Base-by-base conservation (phyloP, 2,329 filamentous ascomycete genomes). In the Byssothecium circinans region DNA sequence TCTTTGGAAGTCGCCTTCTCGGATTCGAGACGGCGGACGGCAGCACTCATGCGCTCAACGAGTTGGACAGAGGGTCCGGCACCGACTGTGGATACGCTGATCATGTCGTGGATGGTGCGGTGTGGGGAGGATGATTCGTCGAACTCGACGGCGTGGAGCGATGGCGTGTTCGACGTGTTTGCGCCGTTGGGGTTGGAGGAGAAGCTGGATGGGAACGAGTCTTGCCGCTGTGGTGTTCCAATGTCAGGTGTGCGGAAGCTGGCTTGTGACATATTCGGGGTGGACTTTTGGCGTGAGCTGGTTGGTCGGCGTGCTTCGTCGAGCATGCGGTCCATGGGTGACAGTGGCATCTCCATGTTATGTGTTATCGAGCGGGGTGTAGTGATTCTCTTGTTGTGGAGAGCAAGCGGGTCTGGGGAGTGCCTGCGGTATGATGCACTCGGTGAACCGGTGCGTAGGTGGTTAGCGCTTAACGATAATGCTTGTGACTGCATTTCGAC, bases 61-160 rank as follows among this genome's bases (percentile, higher is more conserved):
- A 99, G 82, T 72, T 97, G 92, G 1, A 99, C 92, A 0, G 88
- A 92, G 0, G 94, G 94, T 0, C 94, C 94, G 0, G 92, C 91
- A 0, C 86, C 92, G 8, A 90, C 87, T 0, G 92, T 96, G 1
- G 91, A 95, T 6, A 89, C 88, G 2, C 89, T 95, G 23, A 94
- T 82, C 75, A 95, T 87, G 62, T 96, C 91, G 58, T 70, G 69
- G 49, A 72, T 81, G 6, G 87, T 83, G 49, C 86, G 84, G 32
- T 84, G 83, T 1, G 85, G 85, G 2, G 84, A 87, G 1, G 79
- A 80, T 2, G 78, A 78, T 45, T 81, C 78, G 43, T 78, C 75
- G 42, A 67, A 61, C 47, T 71, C 69, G n/a, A 65, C 56, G 2
- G 76, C 68, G 36, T 75, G 70, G 43, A 78, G 73, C 4, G 75